Base-by-base conservation (phyloP, 139 green algal genomes). In the Chlorella sp. region DNA sequence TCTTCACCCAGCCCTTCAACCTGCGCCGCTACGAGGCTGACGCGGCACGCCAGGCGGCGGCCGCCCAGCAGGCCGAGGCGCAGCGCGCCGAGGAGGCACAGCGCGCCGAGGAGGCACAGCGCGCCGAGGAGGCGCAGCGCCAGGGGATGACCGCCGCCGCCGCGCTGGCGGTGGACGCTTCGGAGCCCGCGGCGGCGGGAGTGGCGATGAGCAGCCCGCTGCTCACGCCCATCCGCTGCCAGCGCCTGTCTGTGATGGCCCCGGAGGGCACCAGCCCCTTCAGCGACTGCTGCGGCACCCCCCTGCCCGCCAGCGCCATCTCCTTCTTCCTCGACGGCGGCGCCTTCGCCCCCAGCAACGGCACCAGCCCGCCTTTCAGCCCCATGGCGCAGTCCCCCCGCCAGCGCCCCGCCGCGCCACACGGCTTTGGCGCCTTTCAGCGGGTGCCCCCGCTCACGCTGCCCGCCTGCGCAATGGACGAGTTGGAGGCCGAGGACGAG, bases 1-100 rank as follows among this genome's bases (percentile, higher is more conserved):
- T 93, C 3, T 93, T 93, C 88, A 91, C 88, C 61, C 91, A 93
- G 88, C 91, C 91, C 30, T 91, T 75, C 73, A 89, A 83, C 68
- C 87, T 91, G 64, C 39, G 85, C 3, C 81, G 88, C 19, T 91
- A 88, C 60, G 91, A 89, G 76, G 42, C 78, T 19, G 91, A 93
- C 36, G 61, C 73, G 16, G 82, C 90, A 0, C 64, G 85, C 18
- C 57, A 87, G 80, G 76, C 73, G 80, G 89, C 68, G 7, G 83
- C 80, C 34, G 48, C 48, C 48, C 42, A 28, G 80, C 28, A 26
- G 80, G 34, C 81, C 22, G 83, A 79, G 37, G 83, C 83, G 37
- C 64, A 79, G 83, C 83, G 83, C 64, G 83, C 83, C 28, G 69
- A 83, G 85, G 85, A 42, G 36, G 83, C 83, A 42, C 32, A 39